These are phyloP conservation scores for Trichothecium roseum DNA, from an alignment of 2,329 filamentous ascomycete genomes.

Conservation along the genomic window DNA sequence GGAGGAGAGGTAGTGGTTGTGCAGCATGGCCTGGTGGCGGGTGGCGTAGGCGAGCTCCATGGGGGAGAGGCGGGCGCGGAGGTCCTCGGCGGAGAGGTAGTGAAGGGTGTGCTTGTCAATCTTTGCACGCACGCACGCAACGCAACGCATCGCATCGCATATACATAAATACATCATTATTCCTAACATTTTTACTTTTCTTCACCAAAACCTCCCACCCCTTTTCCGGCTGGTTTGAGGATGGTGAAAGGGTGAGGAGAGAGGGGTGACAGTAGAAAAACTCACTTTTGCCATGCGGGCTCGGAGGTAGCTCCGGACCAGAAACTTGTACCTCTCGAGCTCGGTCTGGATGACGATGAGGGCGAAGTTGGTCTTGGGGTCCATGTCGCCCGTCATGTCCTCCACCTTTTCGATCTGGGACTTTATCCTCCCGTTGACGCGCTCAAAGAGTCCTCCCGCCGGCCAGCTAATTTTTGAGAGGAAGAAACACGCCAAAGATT, in stretches of 20 bases:
- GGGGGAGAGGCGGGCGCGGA: constrained; percentile 57
- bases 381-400: constrained; percentile 73
- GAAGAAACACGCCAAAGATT: not conserved
- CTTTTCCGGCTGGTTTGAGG: too few species aligned
- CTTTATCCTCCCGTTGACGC: constrained; percentile 64
- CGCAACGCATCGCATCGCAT: too few species aligned
- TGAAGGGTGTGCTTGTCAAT: constrained; percentile 70
- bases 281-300: constrained; percentile 77
- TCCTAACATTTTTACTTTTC: too few species aligned
- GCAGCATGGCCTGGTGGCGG: constrained; percentile 73
- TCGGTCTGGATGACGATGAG: constrained; percentile 96
- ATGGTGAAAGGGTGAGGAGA: not conserved
- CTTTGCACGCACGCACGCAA: too few species aligned
- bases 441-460: constrained; percentile 65
- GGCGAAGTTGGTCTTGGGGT: constrained; percentile 82
- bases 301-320: constrained; percentile 73
- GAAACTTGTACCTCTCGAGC: constrained; percentile 85
- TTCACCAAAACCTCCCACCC: too few species aligned
- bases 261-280: constrained; percentile 3
- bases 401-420: constrained; percentile 62
- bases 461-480: constrained; percentile 38
- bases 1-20: constrained; percentile 73
- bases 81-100: constrained; percentile 49
- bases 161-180: too few species aligned
- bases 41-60: constrained; percentile 76